phyloP scores from a whole-genome alignment of 345 rosid genomes.

The Acer yangbiense region DNA sequence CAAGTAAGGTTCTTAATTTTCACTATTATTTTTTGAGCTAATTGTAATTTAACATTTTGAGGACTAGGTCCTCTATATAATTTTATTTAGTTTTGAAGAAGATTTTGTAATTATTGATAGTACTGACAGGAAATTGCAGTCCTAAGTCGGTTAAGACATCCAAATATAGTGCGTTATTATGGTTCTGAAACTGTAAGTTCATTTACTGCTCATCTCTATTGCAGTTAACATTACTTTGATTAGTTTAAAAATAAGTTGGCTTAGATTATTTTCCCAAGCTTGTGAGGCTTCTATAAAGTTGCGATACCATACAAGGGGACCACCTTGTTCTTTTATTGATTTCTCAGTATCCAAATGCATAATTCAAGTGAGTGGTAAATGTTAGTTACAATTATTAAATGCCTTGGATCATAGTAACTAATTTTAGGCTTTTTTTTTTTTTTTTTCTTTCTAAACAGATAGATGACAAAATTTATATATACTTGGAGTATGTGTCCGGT shows the following conservation, averaged over 20 bases:
- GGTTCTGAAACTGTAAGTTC: conserved; percentile 71
- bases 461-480: conserved; percentile 71
- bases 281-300: background rate
- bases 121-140: conserved; percentile 61
- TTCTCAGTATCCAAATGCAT: background rate
- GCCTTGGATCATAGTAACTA: conserved; percentile 4
- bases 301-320: background rate
- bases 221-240: background rate
- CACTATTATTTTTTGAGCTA: background rate
- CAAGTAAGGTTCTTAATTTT: conserved; percentile 46
- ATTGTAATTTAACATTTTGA: background rate
- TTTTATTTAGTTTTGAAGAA: background rate
- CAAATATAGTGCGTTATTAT: conserved; percentile 79
- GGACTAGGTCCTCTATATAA: background rate
- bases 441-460: conserved; percentile 41
- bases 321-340: background rate
- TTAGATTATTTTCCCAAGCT: background rate
- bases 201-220: background rate
- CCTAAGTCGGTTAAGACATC: conserved; percentile 69
- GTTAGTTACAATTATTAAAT: background rate
- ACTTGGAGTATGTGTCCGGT: conserved; percentile 82
- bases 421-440: conserved; percentile 10
- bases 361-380: background rate
- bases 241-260: background rate
- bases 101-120: background rate